Evolutionary conservation across 2,329 filamentous ascomycete genomes (phyloP), one percentile per base, ranked within the genome.

Genomic region (Coniella vitis): DNA sequence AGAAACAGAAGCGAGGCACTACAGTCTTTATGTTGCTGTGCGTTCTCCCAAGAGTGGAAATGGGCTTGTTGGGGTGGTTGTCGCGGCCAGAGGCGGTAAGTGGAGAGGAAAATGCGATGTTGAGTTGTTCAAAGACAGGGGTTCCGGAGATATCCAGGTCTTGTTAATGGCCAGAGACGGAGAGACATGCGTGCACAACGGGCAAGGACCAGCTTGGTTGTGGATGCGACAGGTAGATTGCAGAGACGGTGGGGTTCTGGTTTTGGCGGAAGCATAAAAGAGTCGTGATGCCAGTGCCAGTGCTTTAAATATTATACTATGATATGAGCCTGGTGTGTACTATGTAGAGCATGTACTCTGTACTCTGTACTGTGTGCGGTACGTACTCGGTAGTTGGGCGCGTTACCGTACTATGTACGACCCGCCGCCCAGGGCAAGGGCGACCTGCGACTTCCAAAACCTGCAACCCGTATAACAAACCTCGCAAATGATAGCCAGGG

Each of bases 41-140:
- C 22, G 20, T 22, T 4, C 16, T 12, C 34, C 34, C 43, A 51
- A 54, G 52, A 54, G 42, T 34, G 52, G n/a, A n/a, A n/a, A n/a
- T n/a, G n/a, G n/a, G n/a, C n/a, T n/a, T n/a, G 47, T 49, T 42
- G 49, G 52, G 43, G 49, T 52, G 52, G 49, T 52, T 49, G 37
- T 49, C 43, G 49, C 40, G 16, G 38, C 31, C n/a, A 36, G 45
- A 19, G 34, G 43, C 42, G 43, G 22, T 19, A 44, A 47, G 32
- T 53, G 51, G 48, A 40, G 43, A 46, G 34, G n/a, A 44, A 37
- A 32, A 10, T 5, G 25, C 42, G 31, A 31, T 41, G 38, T 47
- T 47, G 47, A 34, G 40, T 49, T 45, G 40, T 32, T 29, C 29
- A 45, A 44, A 39, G 43, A 47, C 44, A 51, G 51, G 44, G 48